Conservation (phyloP, 1,139 yeast genomes). For the Blastobotrys illinoisensis region DNA sequence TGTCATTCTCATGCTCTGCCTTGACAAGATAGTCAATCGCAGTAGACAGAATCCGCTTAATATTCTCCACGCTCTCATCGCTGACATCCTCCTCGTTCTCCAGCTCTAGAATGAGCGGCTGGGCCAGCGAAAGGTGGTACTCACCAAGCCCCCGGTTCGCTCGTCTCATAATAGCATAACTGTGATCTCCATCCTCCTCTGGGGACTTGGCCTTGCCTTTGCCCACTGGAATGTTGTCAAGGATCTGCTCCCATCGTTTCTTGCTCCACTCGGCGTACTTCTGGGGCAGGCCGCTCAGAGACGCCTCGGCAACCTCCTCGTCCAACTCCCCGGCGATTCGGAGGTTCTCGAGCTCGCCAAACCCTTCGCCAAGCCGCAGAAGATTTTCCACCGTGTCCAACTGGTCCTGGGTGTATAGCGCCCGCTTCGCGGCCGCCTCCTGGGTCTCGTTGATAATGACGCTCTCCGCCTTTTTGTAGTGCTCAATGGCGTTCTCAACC, state of each 20-base stretch:
- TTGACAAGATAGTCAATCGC: constrained; percentile 55
- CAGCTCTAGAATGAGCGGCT: constrained; percentile 24
- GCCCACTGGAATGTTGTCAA: constrained; percentile 17
- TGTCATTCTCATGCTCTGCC: constrained; percentile 48
- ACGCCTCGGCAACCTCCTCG: constrained; percentile 33
- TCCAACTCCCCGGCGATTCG: constrained; percentile 41
- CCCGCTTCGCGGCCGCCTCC: constrained; percentile 3
- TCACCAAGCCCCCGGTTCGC: constrained; percentile 34
- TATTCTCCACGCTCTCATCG: constrained; percentile 23
- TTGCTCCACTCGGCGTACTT: constrained; percentile 23
- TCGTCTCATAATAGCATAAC: constrained; percentile 16
- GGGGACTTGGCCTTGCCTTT: constrained; percentile 21
- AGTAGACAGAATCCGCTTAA: constrained; percentile 34
- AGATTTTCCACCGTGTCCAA: constrained; percentile 31
- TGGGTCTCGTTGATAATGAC: constrained; percentile 27
- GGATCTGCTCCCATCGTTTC: constrained; percentile 19
- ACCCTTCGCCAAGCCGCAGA: constrained; percentile 47
- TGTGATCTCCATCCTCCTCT: constrained; percentile 14
- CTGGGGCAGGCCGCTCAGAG: constrained; percentile 13
- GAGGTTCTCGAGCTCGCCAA: constrained; percentile 56
- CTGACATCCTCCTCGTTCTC: constrained; percentile 30
- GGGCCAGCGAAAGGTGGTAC: constrained; percentile 33
- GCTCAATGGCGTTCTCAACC: constrained; percentile 41
- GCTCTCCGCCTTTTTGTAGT: constrained; percentile 44
- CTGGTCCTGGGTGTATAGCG: constrained; percentile 18